Evolutionary conservation across 2,329 filamentous ascomycete species (phyloP), one percentile per base, ranked within the genome.

Genomic region (Macrophomina phaseolina): DNA sequence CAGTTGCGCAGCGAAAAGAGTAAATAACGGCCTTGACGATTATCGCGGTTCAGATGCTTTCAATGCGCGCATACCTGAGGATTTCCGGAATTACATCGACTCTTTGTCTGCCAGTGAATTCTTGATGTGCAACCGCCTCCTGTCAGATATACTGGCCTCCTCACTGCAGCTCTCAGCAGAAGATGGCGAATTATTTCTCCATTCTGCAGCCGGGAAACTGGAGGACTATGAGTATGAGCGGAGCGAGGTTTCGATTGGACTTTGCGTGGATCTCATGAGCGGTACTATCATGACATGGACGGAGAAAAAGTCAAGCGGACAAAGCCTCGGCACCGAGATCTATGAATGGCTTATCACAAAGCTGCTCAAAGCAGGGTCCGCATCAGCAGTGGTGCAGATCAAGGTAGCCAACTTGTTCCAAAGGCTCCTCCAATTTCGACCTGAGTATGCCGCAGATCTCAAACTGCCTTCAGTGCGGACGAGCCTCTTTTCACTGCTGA

Each of bases 341-440:
- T 98, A 98, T 76, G 81, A 86, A 52, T 92, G 93, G 81, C 90
- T 95, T 70, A 85, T 93, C 55, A 86, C 87, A 64, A 86, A 87
- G 64, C 84, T 84, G 36, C 79, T 97, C 32, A 84, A 86, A 5
- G 89, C 86, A 52, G 89, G 89, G 52, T 84, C 91, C 45, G 84
- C 93, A 56, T 96, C 94, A 0, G 81, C 89, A 2, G 84, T 82
- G 66, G 86, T 90, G 1, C 89, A 94, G 69, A 87, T 89, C 63
- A 82, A 84, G 1, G 82, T 97, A 68, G 86, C 89, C 3, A 80
- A 82, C 28, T 81, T 99, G 14, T 82, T 98, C 0, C 85, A 93
- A 67, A 84, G 85, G 36, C 81, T 98, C 3, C 82, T 96, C 51
- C 86, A 87, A 64, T 81, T 85, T 16, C 86, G 91, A 66, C 85